Base-by-base conservation (phyloP, 2,329 filamentous ascomycete genomes). In the Gnomoniopsis sp. region DNA sequence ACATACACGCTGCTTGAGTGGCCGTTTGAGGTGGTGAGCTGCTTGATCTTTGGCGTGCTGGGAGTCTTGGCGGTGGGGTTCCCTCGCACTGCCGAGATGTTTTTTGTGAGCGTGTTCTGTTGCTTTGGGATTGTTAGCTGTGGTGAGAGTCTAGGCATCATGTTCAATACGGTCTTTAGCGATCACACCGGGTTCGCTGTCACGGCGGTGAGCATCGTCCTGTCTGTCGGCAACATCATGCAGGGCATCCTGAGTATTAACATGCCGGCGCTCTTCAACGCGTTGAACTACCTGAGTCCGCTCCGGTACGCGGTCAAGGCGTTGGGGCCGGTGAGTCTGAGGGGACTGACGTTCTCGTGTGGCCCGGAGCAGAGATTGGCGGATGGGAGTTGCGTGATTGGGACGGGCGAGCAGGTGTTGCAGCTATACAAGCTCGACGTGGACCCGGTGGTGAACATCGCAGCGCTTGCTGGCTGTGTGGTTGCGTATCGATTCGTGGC, bases 161-260 rank as follows among this genome's bases (percentile, higher is more conserved):
- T 91, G 74, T 92, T 92, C 77, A 91, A 91, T 73, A 91, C 88
- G 0, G 74, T 92, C 10, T 89, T 91, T 69, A 74, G 75, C 36
- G 71, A 70, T 8, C 88, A 92, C 67, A 89, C 88, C 0, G 89
- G 89, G 2, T 92, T 92, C 69, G 88, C 88, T 0, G 84, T 92
- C 59, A 91, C 90, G 65, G 73, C 90, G 57, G 90, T 88, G 63
- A 86, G 82, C 1, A 80, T 90, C 46, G 77, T 92, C 19, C 77
- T 93, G 3, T 86, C 85, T 0, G 81, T 93, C 8, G 86, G 88
- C 0, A 87, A 88, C 65, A 82, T 86, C 67, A 89, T 92, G 80
- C 82, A 83, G 0, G 89, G 89, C 0, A 77, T 91, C 36, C 81
- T 92, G 70, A 88, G 84, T 58, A 86, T 91, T 63, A 75, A 87